A percentile compares a stretch with the other conserved stretches of the same genome.
phyloP scores from a whole-genome alignment of 768 basidiomycete species.

The Phanerodontia chrysosporium region DNA sequence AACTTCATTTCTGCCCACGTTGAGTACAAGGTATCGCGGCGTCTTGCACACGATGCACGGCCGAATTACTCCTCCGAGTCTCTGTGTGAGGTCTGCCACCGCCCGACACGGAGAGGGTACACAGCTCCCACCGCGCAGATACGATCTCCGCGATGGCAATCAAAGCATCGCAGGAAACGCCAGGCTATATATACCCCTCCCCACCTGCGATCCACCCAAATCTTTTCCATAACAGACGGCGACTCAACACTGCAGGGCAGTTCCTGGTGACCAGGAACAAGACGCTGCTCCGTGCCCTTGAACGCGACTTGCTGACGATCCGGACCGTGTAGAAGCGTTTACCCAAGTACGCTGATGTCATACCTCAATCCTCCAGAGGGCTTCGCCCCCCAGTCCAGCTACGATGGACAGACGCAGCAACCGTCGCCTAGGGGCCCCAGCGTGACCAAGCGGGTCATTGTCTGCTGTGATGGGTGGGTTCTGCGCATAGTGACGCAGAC shows the following conservation, averaged over 20 bases:
- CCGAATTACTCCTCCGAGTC: too few relatives aligned
- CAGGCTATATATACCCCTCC: slow-evolving; percentile 2
- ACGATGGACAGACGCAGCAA: neutral
- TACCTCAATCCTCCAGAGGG: neutral
- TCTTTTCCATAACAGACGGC: neutral
- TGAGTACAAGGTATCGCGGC: too few relatives aligned
- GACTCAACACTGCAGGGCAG: neutral
- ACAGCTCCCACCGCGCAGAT: neutral
- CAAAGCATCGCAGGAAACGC: neutral
- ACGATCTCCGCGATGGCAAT: slow-evolving; percentile 1
- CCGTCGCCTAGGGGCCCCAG: slow-evolving; percentile 1
- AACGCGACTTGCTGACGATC: neutral
- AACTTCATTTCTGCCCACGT: too few relatives aligned
- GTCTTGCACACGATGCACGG: too few relatives aligned
- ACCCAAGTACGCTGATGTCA: neutral
- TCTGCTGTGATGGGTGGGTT: slow-evolving; percentile 73
- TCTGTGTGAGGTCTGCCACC: too few relatives aligned
- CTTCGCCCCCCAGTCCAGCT: neutral
- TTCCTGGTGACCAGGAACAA: neutral
- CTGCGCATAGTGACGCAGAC: neutral
- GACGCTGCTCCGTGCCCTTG: neutral
- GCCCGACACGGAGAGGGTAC: too few relatives aligned
- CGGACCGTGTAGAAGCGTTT: neutral
- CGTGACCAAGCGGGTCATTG: slow-evolving; percentile 55
- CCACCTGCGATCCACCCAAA: neutral